Evolutionary conservation across 1,284 basidiomycete species (phyloP).

Genomic region (Heterobasidion parviporum): DNA sequence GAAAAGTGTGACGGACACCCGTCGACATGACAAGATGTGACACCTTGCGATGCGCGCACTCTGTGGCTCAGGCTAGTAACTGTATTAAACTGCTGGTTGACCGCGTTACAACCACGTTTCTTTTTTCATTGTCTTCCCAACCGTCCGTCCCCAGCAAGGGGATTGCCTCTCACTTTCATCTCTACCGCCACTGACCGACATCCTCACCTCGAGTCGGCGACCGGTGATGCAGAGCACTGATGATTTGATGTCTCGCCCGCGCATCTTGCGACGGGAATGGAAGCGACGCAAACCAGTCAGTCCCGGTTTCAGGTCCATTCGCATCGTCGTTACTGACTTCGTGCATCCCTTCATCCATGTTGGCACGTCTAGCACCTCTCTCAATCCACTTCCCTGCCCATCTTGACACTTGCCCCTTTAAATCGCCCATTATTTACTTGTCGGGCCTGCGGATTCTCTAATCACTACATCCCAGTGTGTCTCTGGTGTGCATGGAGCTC

Average conservation of each 20-base stretch:
- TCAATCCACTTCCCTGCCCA: constrained; percentile 43
- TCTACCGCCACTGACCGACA: not conserved
- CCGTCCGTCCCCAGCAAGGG: not conserved
- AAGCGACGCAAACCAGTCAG: constrained; percentile 25
- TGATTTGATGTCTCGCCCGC: constrained; percentile 5
- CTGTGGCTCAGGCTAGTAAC: not conserved
- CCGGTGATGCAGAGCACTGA: not conserved
- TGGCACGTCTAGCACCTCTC: constrained; percentile 29
- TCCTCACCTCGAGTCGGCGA: not conserved
- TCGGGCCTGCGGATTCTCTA: constrained; percentile 40
- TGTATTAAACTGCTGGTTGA: not conserved
- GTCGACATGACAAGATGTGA: too few relatives aligned
- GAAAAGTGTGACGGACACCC: too few relatives aligned
- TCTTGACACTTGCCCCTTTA: constrained; percentile 33
- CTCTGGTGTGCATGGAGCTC: constrained; percentile 49
- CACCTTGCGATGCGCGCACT: too few relatives aligned
- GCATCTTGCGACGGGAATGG: constrained; percentile 22
- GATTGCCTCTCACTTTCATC: not conserved
- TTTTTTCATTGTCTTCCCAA: not conserved
- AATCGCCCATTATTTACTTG: constrained; percentile 43
- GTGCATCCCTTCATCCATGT: constrained; percentile 8
- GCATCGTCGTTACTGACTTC: not conserved
- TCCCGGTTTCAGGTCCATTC: constrained; percentile 4
- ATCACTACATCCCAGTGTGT: constrained; percentile 42
- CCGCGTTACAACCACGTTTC: constrained; percentile 3